phyloP scores from a whole-genome alignment of 2,329 filamentous ascomycete species.

The Alternaria alternata region DNA sequence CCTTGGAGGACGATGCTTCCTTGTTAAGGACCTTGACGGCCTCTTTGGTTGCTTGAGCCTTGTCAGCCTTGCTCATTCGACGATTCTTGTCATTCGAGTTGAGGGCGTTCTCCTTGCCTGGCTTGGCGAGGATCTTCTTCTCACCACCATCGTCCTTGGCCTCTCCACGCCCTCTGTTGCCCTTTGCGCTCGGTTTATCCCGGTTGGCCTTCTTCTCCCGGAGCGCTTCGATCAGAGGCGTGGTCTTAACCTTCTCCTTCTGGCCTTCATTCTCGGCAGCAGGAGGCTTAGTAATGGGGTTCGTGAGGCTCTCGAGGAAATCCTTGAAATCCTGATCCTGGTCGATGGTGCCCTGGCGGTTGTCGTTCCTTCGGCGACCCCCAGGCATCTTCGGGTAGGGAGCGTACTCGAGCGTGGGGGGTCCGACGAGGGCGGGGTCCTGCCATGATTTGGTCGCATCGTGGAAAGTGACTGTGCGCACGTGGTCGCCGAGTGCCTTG shows the following conservation, averaged over 20 bases:
- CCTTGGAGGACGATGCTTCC: slow-evolving; percentile 49
- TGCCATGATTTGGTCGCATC: slow-evolving; percentile 81
- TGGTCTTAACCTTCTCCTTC: slow-evolving; percentile 75
- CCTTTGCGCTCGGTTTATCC: slow-evolving; percentile 62
- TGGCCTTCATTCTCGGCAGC: slow-evolving; percentile 62
- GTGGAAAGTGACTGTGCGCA: slow-evolving; percentile 75
- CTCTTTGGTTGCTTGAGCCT: slow-evolving; percentile 71
- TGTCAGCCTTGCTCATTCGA: slow-evolving; percentile 58
- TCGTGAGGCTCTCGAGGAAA: slow-evolving; percentile 87
- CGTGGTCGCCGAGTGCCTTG: slow-evolving; percentile 70
- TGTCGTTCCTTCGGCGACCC: slow-evolving; percentile 77
- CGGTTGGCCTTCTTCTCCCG: slow-evolving; percentile 90
- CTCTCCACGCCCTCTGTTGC: slow-evolving; percentile 65
- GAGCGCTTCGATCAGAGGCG: slow-evolving; percentile 87
- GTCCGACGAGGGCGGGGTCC: slow-evolving; percentile 76
- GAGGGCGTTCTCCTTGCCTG: slow-evolving; percentile 43
- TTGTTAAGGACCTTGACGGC: slow-evolving; percentile 67
- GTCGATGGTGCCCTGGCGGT: slow-evolving; percentile 92
- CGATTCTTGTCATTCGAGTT: slow-evolving; percentile 50
- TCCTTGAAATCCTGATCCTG: slow-evolving; percentile 95
- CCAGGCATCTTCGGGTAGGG: slow-evolving; percentile 84
- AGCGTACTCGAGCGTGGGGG: slow-evolving; percentile 81
- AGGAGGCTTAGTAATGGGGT: slow-evolving; percentile 67
- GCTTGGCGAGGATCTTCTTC: slow-evolving; percentile 47
- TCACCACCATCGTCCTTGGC: slow-evolving; percentile 68